Evolutionary conservation across 2,329 filamentous ascomycete species (phyloP).

Genomic region (Fusarium sp.): DNA sequence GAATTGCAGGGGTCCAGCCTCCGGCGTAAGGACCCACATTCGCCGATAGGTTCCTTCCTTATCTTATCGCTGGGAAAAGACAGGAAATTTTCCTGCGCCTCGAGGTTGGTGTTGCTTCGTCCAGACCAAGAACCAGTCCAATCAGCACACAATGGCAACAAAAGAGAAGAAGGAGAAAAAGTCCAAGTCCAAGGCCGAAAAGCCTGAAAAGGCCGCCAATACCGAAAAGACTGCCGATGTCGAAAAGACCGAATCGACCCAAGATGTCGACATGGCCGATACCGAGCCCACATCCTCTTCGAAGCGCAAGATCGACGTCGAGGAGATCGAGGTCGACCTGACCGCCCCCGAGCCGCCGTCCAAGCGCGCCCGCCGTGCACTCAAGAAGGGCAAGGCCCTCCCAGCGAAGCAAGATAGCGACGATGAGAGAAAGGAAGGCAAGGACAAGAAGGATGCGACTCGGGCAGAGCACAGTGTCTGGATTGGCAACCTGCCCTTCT

Average conservation of each 20-base stretch:
- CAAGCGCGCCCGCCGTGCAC: conserved; percentile 87
- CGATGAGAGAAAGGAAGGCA: conserved; percentile 49
- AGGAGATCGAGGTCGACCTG: conserved; percentile 89
- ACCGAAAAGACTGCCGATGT: conserved; percentile 18
- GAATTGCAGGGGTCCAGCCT: conserved; percentile 25
- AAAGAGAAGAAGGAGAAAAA: conserved; percentile 43
- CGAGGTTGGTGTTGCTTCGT: not conserved
- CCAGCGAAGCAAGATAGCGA: conserved; percentile 53
- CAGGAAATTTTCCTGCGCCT: conserved; percentile 26
- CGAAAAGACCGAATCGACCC: conserved; percentile 19
- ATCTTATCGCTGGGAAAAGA: conserved; percentile 41
- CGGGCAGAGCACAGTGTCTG: conserved; percentile 87
- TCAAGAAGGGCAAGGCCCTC: conserved; percentile 80
- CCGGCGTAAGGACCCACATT: conserved; percentile 26
- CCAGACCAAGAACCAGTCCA: conserved; percentile 10
- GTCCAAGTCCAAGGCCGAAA: conserved; percentile 27
- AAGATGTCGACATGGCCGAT: conserved; percentile 26
- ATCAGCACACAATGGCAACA: conserved; percentile 39
- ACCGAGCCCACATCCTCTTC: conserved; percentile 34
- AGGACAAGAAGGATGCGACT: conserved; percentile 56
- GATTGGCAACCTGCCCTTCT: conserved; percentile 96
- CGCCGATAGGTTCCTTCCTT: conserved; percentile 24
- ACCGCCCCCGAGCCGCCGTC: conserved; percentile 90
- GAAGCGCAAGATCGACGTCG: conserved; percentile 74
- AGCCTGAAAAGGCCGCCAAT: conserved; percentile 18